Evolutionary conservation across 495 filamentous ascomycete genomes (phyloP), one percentile per base, ranked within the genome.

Genomic region (Xylaria venustula): DNA sequence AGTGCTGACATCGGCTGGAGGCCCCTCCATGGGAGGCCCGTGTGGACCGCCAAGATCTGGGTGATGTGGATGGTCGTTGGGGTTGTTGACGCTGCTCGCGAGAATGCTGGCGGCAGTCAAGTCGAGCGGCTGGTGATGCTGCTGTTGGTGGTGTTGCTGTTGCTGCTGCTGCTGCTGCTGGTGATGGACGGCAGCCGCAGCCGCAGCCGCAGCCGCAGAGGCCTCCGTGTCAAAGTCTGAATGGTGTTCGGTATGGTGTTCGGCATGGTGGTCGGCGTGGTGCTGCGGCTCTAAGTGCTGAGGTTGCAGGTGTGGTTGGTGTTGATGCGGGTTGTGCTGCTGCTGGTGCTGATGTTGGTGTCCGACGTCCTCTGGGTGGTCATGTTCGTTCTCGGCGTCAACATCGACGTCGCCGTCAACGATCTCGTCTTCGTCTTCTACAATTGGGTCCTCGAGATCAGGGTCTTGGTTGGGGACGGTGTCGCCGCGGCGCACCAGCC

Each of bases 161-260:
- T 65, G 64, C 1, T 64, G 68, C 11, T 69, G 61, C 20, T 64
- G 62, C 1, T 67, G 63, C 1, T 67, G 64, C 9, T 72, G 70
- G 20, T 70, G 65, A 23, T 67, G 68, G 5, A 54, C 58, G 23
- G 69, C 69, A 49, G 71, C 72, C 56, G 74, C 72, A 25, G 71
- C 70, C 7, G 73, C 71, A 9, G 73, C 73, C 30, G 64, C 72
- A 17, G 64, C 47, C 26, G 73, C 72, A 54, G 74, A 74, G 32
- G 74, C 75, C 11, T 76, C 75, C 15, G 73, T 62, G 48, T 65
- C 62, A 30, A 68, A 70, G 46, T 64, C n/a, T n/a, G n/a, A n/a
- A n/a, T n/a, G n/a, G n/a, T n/a, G n/a, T n/a, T n/a, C 50, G 19
- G 63, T 19, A 46, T 64, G 67, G 15, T 67, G 66, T 7, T 63